Conservation (phyloP, 2,329 filamentous ascomycete species). For the Endoconidiophora laricicola region DNA sequence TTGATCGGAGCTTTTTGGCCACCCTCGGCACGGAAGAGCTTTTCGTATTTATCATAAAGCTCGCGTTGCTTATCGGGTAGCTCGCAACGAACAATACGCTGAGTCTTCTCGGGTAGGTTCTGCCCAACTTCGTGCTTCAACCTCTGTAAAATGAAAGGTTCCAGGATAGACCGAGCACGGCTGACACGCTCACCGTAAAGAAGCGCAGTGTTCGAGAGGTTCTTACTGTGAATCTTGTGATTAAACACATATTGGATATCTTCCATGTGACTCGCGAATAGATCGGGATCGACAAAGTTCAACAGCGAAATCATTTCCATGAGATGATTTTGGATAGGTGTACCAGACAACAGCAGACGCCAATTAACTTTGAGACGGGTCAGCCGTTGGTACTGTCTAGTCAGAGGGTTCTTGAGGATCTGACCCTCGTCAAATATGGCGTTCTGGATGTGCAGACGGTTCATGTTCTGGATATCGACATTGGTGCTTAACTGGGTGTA, state of each 20-base stretch:
- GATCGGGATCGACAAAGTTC: constrained; percentile 77
- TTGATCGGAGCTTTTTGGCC: constrained; percentile 17
- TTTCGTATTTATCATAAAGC: constrained; percentile 52
- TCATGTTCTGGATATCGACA: constrained; percentile 34
- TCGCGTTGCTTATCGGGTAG: constrained; percentile 55
- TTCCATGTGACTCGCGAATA: constrained; percentile 57
- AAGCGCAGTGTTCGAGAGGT: constrained; percentile 64
- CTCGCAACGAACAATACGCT: constrained; percentile 63
- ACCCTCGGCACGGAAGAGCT: constrained; percentile 43
- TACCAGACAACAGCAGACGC: constrained; percentile 68
- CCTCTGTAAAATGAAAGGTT: constrained; percentile 83
- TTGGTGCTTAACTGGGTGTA: constrained; percentile 41
- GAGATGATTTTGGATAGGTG: constrained; percentile 86
- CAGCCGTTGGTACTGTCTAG: constrained; percentile 64
- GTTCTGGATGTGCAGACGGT: constrained; percentile 31
- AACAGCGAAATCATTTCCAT: constrained; percentile 81
- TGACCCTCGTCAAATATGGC: constrained; percentile 90
- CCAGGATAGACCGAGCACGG: constrained; percentile 78
- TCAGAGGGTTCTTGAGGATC: constrained; percentile 74
- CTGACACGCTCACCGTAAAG: constrained; percentile 76
- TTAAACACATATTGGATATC: constrained; percentile 79
- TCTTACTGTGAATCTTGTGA: constrained; percentile 72
- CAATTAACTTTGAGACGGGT: constrained; percentile 65
- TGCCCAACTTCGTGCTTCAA: constrained; percentile 85
- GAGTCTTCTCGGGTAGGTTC: constrained; percentile 66